Base-by-base conservation (phyloP, 208 protist genomes). In the Angomonas deanei region DNA sequence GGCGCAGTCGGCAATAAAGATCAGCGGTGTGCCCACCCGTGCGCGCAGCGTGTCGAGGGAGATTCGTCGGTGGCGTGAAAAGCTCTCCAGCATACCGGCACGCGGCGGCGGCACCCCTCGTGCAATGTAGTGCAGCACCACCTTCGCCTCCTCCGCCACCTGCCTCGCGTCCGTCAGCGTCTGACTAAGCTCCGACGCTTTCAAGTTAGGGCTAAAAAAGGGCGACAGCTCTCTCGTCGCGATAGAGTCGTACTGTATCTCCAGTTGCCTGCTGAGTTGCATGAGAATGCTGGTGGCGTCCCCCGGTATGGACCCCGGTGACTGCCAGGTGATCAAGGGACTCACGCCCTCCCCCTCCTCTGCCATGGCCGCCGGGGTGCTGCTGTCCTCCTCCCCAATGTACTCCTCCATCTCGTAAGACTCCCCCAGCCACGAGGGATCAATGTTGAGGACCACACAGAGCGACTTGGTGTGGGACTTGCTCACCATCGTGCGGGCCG, bases 91-190 rank as follows among this genome's bases (percentile, higher is more conserved):
- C 21, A 92, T 68, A 11, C 82, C 81, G 19, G 63, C 60, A 26
- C 69, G 70, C 36, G 82, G 84, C 27, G 70, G 61, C 24, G 81
- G 84, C 52, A 92, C 72, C 0, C 86, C 89, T 52, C 83, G 78
- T 2, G 82, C 80, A 19, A 78, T 76, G 70, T 95, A 95, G 66
- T 95, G 89, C 23, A 92, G 78, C 39, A 95, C 80, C 15, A 95
- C 80, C 60, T 89, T 92, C 0, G 71, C 68, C 15, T 75, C 72
- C 2, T 83, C 86, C 13, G 84, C 85, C 15, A 84, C 71, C 38
- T 84, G 74, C 21, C 89, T 78, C 24, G 78, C 76, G 27, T 93
- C 78, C 55, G 66, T 75, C 33, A 92, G 70, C 3, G 68, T 68
- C 66, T 84, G 77, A 31, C 69, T 59, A 15, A 95, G 66, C 33